Evolutionary conservation across 441 rosid genomes (phyloP), one percentile per base, ranked within the genome.

Genomic region (Iberis amara): DNA sequence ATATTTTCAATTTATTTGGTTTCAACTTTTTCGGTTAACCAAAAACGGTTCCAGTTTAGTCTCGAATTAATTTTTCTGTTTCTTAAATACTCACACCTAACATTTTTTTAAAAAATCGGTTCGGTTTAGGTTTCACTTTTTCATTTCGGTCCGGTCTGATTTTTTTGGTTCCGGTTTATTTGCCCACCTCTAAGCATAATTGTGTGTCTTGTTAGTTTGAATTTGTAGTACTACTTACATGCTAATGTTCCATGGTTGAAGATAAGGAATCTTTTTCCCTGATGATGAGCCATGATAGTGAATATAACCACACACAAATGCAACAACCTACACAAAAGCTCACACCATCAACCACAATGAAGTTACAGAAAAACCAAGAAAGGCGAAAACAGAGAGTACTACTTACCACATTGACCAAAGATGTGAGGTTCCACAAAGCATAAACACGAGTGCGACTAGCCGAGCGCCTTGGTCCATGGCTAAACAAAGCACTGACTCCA

Each of bases 161-260:
- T 18, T 18, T 18, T 18, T 18, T 18, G 21, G 21, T 18, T 18
- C 21, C 21, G 21, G 21, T 18, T 18, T 18, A 18, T 18, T 18
- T 18, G 21, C 21, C 21, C 21, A 18, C 21, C 21, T 18, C 21
- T 18, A 18, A 18, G 21, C 21, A 18, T 1, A 18, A 18, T 18
- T 18, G 21, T 18, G 21, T 18, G 21, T 18, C 2, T 18, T 18
- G 2, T 18, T 18, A 18, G 21, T 18, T 18, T 18, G 21, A 18
- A 18, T 18, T 18, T 18, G 3, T 18, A 18, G 21, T 18, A 18
- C 21, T 3, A 18, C 89, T 72, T 64, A 85, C 95, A 85, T 72
- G 76, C 80, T 81, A 66, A 85, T 81, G 83, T 79, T 89, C 97
- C 95, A 89, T 58, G 95, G 75, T 69, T 76, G 86, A 69, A 81